Evolutionary conservation across 176 grass and related monocot genomes (phyloP).

Genomic region (Alopecurus myosuroides): DNA sequence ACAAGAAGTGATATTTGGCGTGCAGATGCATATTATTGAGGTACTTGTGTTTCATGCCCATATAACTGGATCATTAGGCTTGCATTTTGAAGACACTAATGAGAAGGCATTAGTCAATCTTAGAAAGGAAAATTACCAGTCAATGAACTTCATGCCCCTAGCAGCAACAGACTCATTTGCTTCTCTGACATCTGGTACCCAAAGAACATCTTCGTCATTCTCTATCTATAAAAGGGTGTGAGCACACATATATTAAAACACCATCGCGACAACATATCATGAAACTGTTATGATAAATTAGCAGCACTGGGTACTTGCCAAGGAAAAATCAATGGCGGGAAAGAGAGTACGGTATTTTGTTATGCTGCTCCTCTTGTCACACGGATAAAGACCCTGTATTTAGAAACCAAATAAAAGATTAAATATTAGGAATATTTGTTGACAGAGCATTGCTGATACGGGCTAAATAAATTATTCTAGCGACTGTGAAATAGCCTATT

Average conservation of each 20-base stretch:
- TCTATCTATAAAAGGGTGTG: slow-evolving; percentile 45
- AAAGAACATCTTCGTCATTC: slow-evolving; percentile 84
- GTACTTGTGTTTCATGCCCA: not conserved
- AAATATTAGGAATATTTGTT: not conserved
- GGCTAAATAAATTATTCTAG: not conserved
- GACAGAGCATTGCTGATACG: not conserved
- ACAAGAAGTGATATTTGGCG: not conserved
- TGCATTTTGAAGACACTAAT: not conserved
- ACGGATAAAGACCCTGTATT: slow-evolving; percentile 80
- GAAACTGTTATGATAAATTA: not conserved
- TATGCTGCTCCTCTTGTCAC: slow-evolving; percentile 92
- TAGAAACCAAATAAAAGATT: not conserved
- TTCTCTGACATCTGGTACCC: slow-evolving; percentile 75
- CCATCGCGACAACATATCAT: not conserved
- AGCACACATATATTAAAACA: not conserved
- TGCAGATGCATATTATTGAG: not conserved
- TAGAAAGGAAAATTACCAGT: slow-evolving; percentile 56
- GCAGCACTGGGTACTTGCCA: slow-evolving; percentile 50
- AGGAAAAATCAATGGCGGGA: slow-evolving; percentile 93
- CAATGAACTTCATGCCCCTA: slow-evolving; percentile 81
- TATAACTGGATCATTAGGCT: not conserved
- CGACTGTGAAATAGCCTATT: not conserved
- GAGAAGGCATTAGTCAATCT: not conserved
- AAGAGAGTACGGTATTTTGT: slow-evolving; percentile 68
- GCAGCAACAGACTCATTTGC: slow-evolving; percentile 45